Conservation (phyloP, 2,329 filamentous ascomycete species). For the Decorospora gaudefroyi region DNA sequence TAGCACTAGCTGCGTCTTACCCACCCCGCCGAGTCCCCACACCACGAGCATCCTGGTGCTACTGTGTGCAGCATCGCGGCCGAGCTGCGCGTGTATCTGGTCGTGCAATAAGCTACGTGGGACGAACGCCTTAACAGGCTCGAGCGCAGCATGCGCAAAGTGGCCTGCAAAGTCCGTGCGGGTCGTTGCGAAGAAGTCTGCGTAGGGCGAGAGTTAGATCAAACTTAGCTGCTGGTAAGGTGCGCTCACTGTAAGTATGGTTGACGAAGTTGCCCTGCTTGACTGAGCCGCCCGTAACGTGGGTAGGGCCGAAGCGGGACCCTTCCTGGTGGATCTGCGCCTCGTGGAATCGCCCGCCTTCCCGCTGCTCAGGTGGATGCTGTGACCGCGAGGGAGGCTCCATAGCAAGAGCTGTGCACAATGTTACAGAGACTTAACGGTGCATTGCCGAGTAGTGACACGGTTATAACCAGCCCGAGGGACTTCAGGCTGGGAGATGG, state of each 20-base stretch:
- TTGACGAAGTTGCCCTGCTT: constrained; percentile 10
- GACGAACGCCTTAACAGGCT: constrained; percentile 13
- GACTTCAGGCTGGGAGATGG: too few relatives aligned
- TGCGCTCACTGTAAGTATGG: constrained; percentile 7
- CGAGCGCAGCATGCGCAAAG: constrained; percentile 16
- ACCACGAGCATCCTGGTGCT: constrained; percentile 17
- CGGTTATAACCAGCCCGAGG: too few relatives aligned
- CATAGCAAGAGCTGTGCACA: too few relatives aligned
- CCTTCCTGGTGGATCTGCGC: too few relatives aligned
- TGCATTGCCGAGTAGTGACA: too few relatives aligned
- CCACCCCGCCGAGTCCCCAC: constrained; percentile 27
- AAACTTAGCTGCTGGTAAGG: neutral
- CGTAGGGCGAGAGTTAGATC: neutral
- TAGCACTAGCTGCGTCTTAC: constrained; percentile 27
- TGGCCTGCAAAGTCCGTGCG: constrained; percentile 11
- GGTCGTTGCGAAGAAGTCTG: constrained; percentile 1
- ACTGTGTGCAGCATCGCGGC: constrained; percentile 5
- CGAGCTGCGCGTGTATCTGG: constrained; percentile 13
- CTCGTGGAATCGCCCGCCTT: too few relatives aligned
- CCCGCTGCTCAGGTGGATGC: too few relatives aligned
- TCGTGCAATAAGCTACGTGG: constrained; percentile 14
- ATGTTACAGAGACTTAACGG: too few relatives aligned
- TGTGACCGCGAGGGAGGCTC: too few relatives aligned
- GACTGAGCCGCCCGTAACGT: neutral
- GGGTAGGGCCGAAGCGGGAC: too few relatives aligned